These are phyloP conservation scores for Margaritispora aquatica DNA, from an alignment of 495 filamentous ascomycete genomes.

Conservation along the genomic window DNA sequence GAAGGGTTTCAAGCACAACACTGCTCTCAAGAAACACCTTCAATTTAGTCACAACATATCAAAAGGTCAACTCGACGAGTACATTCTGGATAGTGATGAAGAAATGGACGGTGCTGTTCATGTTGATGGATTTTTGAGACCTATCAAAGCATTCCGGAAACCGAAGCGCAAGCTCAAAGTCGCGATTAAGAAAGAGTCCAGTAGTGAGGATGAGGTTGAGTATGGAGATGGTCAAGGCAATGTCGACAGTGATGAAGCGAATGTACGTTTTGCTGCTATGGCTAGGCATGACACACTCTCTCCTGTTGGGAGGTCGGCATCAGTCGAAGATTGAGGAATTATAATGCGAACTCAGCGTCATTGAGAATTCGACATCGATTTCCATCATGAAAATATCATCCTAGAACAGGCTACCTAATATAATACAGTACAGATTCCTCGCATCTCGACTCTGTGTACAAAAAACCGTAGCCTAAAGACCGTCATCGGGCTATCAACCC, in stretches of 20 bases:
- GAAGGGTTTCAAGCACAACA: conserved; percentile 25
- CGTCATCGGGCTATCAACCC: no score
- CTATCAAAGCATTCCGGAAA: background rate
- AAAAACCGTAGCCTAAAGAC: no score
- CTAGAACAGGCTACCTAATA: no score
- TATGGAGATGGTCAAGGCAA: background rate
- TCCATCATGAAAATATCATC: no score
- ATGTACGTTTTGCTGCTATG: background rate
- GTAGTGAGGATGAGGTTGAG: background rate
- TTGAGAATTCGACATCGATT: no score
- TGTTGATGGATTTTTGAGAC: conserved; percentile 41
- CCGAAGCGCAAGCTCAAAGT: background rate
- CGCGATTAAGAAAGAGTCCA: background rate
- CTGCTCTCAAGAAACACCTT: conserved; percentile 30
- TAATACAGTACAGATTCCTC: no score
- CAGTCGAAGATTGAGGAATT: background rate
- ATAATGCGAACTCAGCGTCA: background rate
- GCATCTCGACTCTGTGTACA: no score
- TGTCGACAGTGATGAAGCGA: background rate
- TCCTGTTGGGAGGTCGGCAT: background rate
- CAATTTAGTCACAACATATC: conserved; percentile 30
- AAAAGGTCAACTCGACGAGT: conserved; percentile 12
- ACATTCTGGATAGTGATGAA: conserved; percentile 35
- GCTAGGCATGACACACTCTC: background rate
- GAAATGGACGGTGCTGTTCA: conserved; percentile 50